A percentile compares a stretch with the other conserved stretches of the same genome.
phyloP scores from a whole-genome alignment of 345 rosid genomes.

The Gossypium bickii region DNA sequence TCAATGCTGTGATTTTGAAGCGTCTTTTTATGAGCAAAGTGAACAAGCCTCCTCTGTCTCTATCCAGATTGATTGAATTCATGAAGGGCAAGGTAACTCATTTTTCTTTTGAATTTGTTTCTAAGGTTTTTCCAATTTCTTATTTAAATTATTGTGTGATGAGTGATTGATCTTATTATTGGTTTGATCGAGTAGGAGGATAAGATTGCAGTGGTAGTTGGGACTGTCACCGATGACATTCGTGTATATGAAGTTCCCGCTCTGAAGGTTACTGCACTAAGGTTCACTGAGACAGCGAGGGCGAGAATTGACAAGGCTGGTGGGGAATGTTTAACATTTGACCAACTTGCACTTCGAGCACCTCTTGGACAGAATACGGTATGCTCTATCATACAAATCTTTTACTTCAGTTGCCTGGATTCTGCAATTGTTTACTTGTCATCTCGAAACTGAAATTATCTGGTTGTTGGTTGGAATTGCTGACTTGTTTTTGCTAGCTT shows the following conservation, averaged over 20 bases:
- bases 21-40: slow-evolving; percentile 71
- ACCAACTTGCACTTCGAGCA: slow-evolving; percentile 84
- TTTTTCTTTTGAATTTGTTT: background rate
- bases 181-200: slow-evolving; percentile 37
- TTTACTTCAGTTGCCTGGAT: background rate
- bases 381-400: slow-evolving; percentile 1
- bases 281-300: slow-evolving; percentile 83
- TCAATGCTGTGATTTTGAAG: slow-evolving; percentile 69
- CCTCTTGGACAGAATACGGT: slow-evolving; percentile 96
- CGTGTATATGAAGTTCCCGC: slow-evolving; percentile 79
- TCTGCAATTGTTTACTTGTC: background rate
- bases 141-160: background rate
- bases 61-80: slow-evolving; percentile 48
- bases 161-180: background rate
- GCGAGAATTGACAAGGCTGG: slow-evolving; percentile 97
- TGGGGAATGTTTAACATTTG: slow-evolving; percentile 89
- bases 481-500: background rate
- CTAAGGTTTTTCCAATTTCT: background rate
- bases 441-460: background rate
- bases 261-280: slow-evolving; percentile 71
- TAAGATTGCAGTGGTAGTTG: slow-evolving; percentile 78
- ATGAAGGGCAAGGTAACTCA: slow-evolving; percentile 53
- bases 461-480: background rate
- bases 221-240: slow-evolving; percentile 78
- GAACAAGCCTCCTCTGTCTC: slow-evolving; percentile 61